phyloP scores from a whole-genome alignment of 2,329 filamentous ascomycete species.

The Fusarium concolor region DNA sequence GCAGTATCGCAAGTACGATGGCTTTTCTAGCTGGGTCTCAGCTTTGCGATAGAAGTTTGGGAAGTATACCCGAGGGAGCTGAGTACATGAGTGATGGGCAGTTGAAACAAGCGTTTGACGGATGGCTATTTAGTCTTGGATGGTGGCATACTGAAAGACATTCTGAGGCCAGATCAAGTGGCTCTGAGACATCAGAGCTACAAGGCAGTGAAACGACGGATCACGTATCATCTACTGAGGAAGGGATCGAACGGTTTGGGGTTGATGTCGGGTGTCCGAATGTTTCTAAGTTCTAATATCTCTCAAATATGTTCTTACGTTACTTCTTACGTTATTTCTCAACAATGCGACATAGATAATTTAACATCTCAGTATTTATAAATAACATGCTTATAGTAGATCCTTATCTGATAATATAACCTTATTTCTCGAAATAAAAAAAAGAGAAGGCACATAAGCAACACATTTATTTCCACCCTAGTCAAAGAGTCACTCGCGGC shows the following conservation, averaged over 20 bases:
- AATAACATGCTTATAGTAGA: no score
- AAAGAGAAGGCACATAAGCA: no score
- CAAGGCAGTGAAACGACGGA: not conserved
- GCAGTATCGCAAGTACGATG: not conserved
- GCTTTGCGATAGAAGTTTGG: not conserved
- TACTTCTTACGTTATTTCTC: no score
- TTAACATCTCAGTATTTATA: no score
- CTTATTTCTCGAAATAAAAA: no score
- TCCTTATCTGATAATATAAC: no score
- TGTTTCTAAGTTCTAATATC: not conserved
- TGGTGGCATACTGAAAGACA: not conserved
- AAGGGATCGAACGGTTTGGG: not conserved
- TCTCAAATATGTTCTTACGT: no score
- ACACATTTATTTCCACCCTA: no score
- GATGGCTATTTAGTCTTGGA: not conserved
- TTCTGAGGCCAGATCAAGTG: not conserved
- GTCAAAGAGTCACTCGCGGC: no score
- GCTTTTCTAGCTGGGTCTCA: not conserved
- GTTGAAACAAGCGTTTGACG: not conserved
- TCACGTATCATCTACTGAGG: accelerated
- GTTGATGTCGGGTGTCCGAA: not conserved
- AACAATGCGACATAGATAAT: no score
- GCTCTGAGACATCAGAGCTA: accelerated
- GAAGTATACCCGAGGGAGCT: accelerated
- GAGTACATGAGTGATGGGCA: not conserved